phyloP scores from a whole-genome alignment of 164 flowering plant genomes.

The Vitis rotundifolia region DNA sequence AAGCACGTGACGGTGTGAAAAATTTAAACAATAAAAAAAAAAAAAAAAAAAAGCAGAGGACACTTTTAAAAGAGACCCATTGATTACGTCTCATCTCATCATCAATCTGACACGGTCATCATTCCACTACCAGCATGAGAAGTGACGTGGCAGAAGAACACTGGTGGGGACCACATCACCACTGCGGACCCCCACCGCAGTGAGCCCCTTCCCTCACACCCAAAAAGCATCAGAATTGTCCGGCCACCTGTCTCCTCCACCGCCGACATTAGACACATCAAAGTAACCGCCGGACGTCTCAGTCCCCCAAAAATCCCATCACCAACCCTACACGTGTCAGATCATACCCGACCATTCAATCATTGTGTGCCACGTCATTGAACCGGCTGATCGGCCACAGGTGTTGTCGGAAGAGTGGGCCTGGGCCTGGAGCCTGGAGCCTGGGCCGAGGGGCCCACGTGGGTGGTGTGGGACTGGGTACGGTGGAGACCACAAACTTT shows the following conservation, averaged over 20 bases:
- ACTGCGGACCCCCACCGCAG: conserved; percentile 12
- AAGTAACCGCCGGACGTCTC: conserved; percentile 15
- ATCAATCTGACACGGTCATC: conserved; percentile 20
- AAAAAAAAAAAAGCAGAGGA: background rate
- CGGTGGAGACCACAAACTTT: conserved; percentile 1
- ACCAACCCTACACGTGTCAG: conserved; percentile 10
- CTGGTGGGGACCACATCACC: conserved; percentile 2
- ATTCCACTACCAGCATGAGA: conserved; percentile 7
- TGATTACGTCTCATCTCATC: conserved; percentile 14
- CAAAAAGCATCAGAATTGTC: conserved; percentile 14
- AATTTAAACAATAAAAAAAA: background rate
- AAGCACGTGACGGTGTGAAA: no score
- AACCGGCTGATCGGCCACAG: background rate
- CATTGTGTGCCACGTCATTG: no score
- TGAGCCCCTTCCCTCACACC: background rate
- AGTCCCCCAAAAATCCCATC: conserved; percentile 9
- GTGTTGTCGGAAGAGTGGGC: background rate
- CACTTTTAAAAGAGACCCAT: background rate
- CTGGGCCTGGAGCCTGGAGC: no score
- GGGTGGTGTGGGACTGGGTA: background rate
- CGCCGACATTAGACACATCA: conserved; percentile 6
- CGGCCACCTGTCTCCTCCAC: conserved; percentile 21
- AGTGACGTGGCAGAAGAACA: conserved; percentile 14
- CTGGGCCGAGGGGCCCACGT: background rate
- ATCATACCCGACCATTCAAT: no score